Evolutionary conservation across 2,329 filamentous ascomycete species (phyloP).

Genomic region (Colletotrichum truncatum): DNA sequence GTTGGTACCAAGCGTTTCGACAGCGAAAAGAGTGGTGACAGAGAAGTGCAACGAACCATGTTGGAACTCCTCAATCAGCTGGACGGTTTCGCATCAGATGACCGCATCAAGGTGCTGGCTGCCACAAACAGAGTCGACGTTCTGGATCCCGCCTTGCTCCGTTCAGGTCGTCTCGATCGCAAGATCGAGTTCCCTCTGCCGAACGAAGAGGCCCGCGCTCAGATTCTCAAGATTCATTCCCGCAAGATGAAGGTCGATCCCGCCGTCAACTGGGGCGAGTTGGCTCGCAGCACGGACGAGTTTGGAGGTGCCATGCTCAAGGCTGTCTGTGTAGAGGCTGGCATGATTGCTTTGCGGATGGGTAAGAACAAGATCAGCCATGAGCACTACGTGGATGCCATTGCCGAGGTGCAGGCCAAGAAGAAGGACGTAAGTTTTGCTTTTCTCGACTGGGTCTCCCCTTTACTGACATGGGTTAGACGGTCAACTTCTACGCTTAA

Average conservation of each 20-base stretch:
- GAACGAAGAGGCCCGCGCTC: slow-evolving; percentile 95
- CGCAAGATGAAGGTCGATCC: slow-evolving; percentile 98
- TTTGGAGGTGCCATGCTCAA: slow-evolving; percentile 98
- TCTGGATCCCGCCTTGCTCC: slow-evolving; percentile 88
- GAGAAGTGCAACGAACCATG: slow-evolving; percentile 99
- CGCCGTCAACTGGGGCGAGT: slow-evolving; percentile 92
- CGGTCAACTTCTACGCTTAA: slow-evolving; percentile 66
- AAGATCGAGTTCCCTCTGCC: slow-evolving; percentile 99
- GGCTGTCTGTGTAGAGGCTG: slow-evolving; percentile 97
- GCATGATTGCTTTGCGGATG: slow-evolving; percentile 96
- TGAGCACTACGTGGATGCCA: slow-evolving; percentile 98
- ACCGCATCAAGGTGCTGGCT: slow-evolving; percentile 94
- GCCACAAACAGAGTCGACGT: slow-evolving; percentile 96
- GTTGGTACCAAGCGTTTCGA: slow-evolving; percentile 99
- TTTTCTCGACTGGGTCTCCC: background rate
- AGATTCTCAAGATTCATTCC: slow-evolving; percentile 97
- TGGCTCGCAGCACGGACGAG: slow-evolving; percentile 96
- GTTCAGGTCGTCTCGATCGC: slow-evolving; percentile 90
- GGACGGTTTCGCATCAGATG: slow-evolving; percentile 96
- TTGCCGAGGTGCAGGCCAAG: slow-evolving; percentile 93
- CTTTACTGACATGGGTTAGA: slow-evolving; percentile 48
- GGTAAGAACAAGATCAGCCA: slow-evolving; percentile 97
- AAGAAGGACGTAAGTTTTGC: slow-evolving; percentile 81
- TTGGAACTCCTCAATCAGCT: slow-evolving; percentile 98
- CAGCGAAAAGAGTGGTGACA: slow-evolving; percentile 96